Base-by-base conservation (phyloP, 2,329 filamentous ascomycete genomes). In the Teratosphaeria epicoccoides region DNA sequence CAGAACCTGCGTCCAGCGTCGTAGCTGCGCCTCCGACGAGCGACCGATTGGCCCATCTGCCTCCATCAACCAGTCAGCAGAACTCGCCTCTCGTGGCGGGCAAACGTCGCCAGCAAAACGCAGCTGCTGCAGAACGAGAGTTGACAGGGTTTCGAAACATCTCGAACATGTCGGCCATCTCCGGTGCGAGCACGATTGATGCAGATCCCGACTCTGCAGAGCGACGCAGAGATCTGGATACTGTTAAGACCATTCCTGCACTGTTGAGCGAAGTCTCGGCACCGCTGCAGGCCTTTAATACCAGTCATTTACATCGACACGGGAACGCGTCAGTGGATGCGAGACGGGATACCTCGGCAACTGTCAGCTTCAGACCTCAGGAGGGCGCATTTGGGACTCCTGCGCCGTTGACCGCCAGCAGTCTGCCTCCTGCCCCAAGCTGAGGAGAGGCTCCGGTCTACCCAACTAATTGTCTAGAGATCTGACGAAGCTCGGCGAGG, bases 161-260 rank as follows among this genome's bases (percentile, higher is more conserved):
- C 28, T 65, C 60, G 1, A 65, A 72, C 53, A 64, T 60, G 6
- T 66, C 69, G 5, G 71, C 65, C 20, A 66, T 73, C 22, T 75
- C 73, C 50, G 68, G 68, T 22, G 70, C 68, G 1, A 67, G 63
- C 53, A 67, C 64, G 2, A 64, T 67, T 43, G 63, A 66, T 43
- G 63, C 63, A 20, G 57, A 57, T 2, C 58, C 58, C 10, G 57
- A 56, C n/a, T 60, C 58, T 10, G 55, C 45, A 28, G 52, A 53
- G 26, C 43, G 50, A n/a, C 44, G 49, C 46, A 50, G 56, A 47
- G 53, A 59, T 47, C 37, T 43, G 11, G 44, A 23, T 7, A 17
- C 49, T 14, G 46, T 40, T 6, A 45, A 49, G n/a, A 46, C 51
- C 9, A 51, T 56, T 4, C 50, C 51, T 26, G 54, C 55, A 1